Percentiles rank a stretch among this genome's conserved stretches.
These are phyloP conservation scores for Blakeslea trispora DNA, from an alignment of 371 early-diverging fungal species.

Conservation along the genomic window DNA sequence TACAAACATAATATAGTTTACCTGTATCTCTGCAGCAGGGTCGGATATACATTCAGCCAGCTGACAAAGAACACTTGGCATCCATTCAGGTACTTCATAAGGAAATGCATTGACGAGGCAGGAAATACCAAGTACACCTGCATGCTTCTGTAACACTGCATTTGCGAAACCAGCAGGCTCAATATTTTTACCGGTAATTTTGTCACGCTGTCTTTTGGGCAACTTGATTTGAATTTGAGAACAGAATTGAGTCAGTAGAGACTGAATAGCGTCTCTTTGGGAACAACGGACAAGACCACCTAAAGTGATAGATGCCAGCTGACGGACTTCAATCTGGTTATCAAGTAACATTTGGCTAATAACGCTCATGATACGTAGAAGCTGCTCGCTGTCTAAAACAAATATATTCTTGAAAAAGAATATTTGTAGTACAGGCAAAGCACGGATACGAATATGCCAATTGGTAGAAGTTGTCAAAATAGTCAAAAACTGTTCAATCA, in stretches of 20 bases:
- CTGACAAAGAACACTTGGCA: constrained; percentile 79
- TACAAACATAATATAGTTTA: no score
- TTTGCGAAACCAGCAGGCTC: constrained; percentile 56
- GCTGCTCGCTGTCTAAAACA: constrained; percentile 51
- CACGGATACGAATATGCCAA: constrained; percentile 76
- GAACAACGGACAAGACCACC: constrained; percentile 88
- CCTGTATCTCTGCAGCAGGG: constrained; percentile 82
- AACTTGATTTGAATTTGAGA: constrained; percentile 36
- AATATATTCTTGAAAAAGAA: constrained; percentile 78
- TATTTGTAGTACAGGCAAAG: constrained; percentile 77
- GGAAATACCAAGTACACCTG: constrained; percentile 86
- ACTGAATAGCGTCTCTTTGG: constrained; percentile 69
- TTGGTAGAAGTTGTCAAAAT: constrained; percentile 57
- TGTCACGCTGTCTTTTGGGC: constrained; percentile 48
- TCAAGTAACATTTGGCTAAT: constrained; percentile 70
- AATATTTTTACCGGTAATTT: constrained; percentile 45
- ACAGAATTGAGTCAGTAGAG: constrained; percentile 48
- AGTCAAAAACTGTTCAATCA: constrained; percentile 58
- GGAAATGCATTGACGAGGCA: constrained; percentile 88
- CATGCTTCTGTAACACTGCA: constrained; percentile 77
- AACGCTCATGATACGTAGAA: constrained; percentile 61
- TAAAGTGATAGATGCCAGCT: constrained; percentile 79
- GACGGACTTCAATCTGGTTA: constrained; percentile 82
- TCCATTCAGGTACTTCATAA: constrained; percentile 89
- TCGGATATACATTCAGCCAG: constrained; percentile 82